Base-by-base conservation (phyloP, 441 rosid genomes). In the Populus hybrid region DNA sequence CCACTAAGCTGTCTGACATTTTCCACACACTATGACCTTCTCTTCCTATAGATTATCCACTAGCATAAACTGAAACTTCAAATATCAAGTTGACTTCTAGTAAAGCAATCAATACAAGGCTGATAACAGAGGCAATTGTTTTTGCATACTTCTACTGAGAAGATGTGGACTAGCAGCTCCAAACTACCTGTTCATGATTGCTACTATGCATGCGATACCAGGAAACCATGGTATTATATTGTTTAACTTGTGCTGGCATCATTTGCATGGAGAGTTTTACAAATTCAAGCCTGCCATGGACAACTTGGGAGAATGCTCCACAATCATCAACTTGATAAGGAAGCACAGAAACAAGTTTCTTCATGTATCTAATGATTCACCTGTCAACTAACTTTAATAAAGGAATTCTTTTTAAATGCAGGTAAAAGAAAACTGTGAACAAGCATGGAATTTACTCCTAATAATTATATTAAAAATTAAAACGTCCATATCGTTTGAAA, bases 271-370 rank as follows among this genome's bases (percentile, higher is more conserved):
- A 59, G 26, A 21, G 8, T n/a, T 59, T 59, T 8, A 23, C 26
- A n/a, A 8, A n/a, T 59, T 21, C 65, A n/a, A 59, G 65, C 65
- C 21, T n/a, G 6, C 1, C 24, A 59, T 59, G 65, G 12, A 3
- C 26, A 35, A 19, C 5, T 4, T 35, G 26, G 35, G 71, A 69
- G 40, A 69, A 21, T 69, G 19, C 46, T 16, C 4, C 26, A 16
- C 6, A 18, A 35, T 35, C 23, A 32, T 35, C 12, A 69, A 69
- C 50, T 46, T 4, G 1, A 28, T 6, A 19, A 16, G 21, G 36
- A 23, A 71, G 30, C 18, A 46, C 35, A 72, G 24, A 73, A 59
- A 10, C 38, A 59, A 7, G 46, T 73, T 73, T 73, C 67, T 73
- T 21, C 63, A 46, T 46, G 36, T 28, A 46, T 12, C 3, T 9